phyloP scores from a whole-genome alignment of 768 basidiomycete genomes.

The Mycena chlorophos region DNA sequence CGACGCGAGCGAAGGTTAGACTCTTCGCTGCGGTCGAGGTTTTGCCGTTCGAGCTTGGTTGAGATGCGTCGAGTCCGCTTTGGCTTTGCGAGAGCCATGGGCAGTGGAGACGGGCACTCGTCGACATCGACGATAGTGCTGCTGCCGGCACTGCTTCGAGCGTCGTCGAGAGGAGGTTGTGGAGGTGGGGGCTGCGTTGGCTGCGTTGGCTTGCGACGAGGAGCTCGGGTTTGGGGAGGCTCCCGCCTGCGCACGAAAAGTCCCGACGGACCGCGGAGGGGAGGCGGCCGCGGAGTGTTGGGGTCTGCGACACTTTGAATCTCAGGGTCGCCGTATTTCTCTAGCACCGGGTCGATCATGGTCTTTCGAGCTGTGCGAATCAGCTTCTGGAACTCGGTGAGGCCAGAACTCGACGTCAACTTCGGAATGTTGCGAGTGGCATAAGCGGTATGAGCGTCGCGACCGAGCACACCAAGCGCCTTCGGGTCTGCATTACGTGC shows the following conservation, averaged over 20 bases:
- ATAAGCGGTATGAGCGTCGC: slow-evolving; percentile 36
- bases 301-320: slow-evolving; percentile 16
- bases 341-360: slow-evolving; percentile 53
- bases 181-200: slow-evolving; percentile 1
- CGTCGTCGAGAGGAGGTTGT: not conserved
- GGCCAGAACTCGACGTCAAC: slow-evolving; percentile 41
- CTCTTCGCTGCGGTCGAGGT: slow-evolving; percentile 9
- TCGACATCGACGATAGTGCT: not conserved
- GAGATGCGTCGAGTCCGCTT: slow-evolving; percentile 16
- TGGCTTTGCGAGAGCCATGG: slow-evolving; percentile 16
- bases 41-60: slow-evolving; percentile 15
- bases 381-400: slow-evolving; percentile 57
- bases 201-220: not conserved
- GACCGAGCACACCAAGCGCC: slow-evolving; percentile 50
- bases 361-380: slow-evolving; percentile 52
- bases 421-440: slow-evolving; percentile 40
- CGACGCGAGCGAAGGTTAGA: not conserved
- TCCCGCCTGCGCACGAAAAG: slow-evolving; percentile 11
- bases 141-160: not conserved
- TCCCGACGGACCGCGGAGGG: slow-evolving; percentile 15
- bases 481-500: slow-evolving; percentile 46
- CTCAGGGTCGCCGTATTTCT: slow-evolving; percentile 39
- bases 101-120: not conserved
- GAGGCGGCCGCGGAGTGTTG: slow-evolving; percentile 24
- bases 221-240: not conserved